Evolutionary conservation across 1,284 basidiomycete species (phyloP).

Genomic region (Meira miltonrushii): DNA sequence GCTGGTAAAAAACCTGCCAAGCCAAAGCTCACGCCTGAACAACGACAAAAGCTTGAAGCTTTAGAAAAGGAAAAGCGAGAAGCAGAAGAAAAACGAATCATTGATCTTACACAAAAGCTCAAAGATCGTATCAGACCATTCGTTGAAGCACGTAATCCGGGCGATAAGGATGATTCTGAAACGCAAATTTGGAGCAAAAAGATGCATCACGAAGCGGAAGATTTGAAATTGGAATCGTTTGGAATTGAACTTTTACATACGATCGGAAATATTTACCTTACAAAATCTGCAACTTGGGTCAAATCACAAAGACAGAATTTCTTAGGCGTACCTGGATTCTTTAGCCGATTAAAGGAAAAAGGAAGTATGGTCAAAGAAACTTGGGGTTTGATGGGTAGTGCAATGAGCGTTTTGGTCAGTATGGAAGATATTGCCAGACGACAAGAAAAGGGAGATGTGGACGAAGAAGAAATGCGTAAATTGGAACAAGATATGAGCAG

Average conservation of each 20-base stretch:
- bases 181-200: constrained; percentile 61
- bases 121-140: constrained; percentile 51
- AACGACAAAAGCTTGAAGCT: constrained; percentile 55
- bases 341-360: constrained; percentile 90
- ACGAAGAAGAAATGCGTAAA: constrained; percentile 64
- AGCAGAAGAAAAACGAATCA: constrained; percentile 46
- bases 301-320: constrained; percentile 68
- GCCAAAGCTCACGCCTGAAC: constrained; percentile 70
- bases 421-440: constrained; percentile 84
- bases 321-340: constrained; percentile 80
- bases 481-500: constrained; percentile 91
- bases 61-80: constrained; percentile 51
- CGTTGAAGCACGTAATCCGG: constrained; percentile 69
- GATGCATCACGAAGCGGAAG: constrained; percentile 83
- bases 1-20: constrained; percentile 18
- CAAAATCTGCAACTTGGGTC: constrained; percentile 85
- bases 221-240: constrained; percentile 96
- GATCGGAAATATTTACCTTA: constrained; percentile 71
- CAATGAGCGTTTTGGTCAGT: constrained; percentile 58
- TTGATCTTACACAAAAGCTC: constrained; percentile 46
- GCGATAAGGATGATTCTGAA: constrained; percentile 77
- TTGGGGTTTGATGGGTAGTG: constrained; percentile 56
- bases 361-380: constrained; percentile 62
- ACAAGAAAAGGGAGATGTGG: constrained; percentile 80
- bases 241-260: constrained; percentile 73